phyloP scores from a whole-genome alignment of 2,329 filamentous ascomycete genomes.

The Penicillium sp. region DNA sequence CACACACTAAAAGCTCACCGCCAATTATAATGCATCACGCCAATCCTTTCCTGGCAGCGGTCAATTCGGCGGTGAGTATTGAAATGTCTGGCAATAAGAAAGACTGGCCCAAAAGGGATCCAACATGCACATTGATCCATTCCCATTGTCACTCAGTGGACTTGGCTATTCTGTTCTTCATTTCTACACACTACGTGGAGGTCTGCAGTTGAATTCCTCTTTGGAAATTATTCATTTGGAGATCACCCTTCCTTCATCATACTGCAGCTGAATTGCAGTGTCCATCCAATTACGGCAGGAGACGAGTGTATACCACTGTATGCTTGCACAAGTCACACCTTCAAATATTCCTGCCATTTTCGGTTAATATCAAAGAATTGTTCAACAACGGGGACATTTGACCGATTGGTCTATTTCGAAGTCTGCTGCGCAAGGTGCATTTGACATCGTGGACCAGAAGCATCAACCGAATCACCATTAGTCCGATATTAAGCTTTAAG shows the following conservation, averaged over 20 bases:
- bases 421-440: neutral
- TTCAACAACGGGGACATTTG: neutral
- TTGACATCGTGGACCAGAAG: neutral
- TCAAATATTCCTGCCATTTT: neutral
- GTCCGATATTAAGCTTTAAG: neutral
- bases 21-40: neutral
- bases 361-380: neutral
- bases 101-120: constrained; percentile 18
- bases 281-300: neutral
- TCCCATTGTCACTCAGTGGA: constrained; percentile 7
- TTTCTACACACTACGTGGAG: neutral
- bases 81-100: constrained; percentile 16
- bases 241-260: neutral
- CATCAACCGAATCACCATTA: neutral
- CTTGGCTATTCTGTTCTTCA: neutral
- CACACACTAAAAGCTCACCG: neutral
- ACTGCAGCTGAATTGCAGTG: neutral
- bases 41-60: constrained; percentile 5
- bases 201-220: neutral
- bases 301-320: constrained; percentile 4
- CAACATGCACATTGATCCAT: constrained; percentile 18
- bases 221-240: neutral
- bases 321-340: neutral
- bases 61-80: constrained; percentile 5
- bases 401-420: neutral